Base-by-base conservation (phyloP, 805 yeast species). In the Zygosaccharomyces bailii region DNA sequence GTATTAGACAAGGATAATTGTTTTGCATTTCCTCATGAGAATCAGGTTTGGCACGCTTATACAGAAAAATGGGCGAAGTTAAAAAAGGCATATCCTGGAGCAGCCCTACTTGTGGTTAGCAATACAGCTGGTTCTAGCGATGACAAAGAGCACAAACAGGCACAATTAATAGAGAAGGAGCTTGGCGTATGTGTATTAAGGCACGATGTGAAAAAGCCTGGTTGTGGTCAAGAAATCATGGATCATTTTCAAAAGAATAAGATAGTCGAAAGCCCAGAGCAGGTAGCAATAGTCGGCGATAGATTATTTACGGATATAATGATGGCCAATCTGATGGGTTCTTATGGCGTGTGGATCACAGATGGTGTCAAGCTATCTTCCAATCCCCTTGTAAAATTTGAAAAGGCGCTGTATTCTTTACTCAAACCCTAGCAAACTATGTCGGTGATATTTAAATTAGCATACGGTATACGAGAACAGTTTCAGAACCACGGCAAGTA, bases 1-100 rank as follows among this genome's bases (percentile, higher is more conserved):
- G 91, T 93, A 0, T 70, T 93, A 19, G 99, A 93, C 60, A 93
- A 93, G 62, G 99, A 93, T 66, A 93, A 93, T 63, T 91, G 98
- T 59, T 86, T 93, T 61, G 95, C 99, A 4, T 75, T 77, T 46
- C 90, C 90, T 27, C 85, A 86, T 44, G 85, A 80, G 48, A 84
- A 82, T 48, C 75, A 78, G 46, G 85, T 91, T 1, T 89, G 87
- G 86, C 88, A 86, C 0, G 85, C 69, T 1, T 90, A 89, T 51
- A 52, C 54, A 10, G 64, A 63, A 7, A 66, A 70, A 34, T 88
- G 93, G 88, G 63, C 67, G 4, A 54, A 60, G n/a, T 64, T 87
- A 39, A 70, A 71, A 34, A 53, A 63, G n/a, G 54, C 63, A 1
- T 87, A 83, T 55, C 88, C 93, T 0, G 78, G 72, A 27, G 82